Evolutionary conservation across 805 yeast species (phyloP), one percentile per base, ranked within the genome.

Genomic region (Candida palmyrensis): DNA sequence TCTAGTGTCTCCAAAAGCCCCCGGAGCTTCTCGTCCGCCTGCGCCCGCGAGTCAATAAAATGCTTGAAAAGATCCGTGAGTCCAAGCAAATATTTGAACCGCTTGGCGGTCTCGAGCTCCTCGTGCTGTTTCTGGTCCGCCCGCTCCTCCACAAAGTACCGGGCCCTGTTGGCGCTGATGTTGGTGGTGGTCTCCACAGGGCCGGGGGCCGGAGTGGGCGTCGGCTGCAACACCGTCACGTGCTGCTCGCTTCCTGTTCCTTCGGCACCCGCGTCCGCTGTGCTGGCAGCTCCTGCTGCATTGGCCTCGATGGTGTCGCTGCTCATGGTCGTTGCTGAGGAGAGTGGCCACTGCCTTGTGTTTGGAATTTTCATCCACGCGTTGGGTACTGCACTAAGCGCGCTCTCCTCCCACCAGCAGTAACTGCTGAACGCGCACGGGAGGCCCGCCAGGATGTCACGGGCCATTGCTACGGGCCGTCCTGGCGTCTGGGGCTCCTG

Each of bases 31-130:
- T 75, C 72, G 54, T 82, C 87, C 41, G 69, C 76, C 27, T 64
- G 65, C 4, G 87, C 84, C 45, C 78, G 79, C 27, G 73, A 66
- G 35, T 75, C 73, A 42, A 82, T 75, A 48, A 82, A 82, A 51
- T 81, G 86, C 38, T 73, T 68, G 57, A 82, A 82, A 32, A 82
- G 58, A 12, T 72, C 73, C 4, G 88, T 79, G 35, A 82, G 57
- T 0, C 84, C 79, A 27, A 82, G 51, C 23, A 82, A 59, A 53
- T 82, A 79, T 43, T 73, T 73, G 60, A 81, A 82, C 44, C 89
- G 62, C 46, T 77, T 73, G 6, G 79, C 75, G 0, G 87, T 80
- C 25, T 72, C 78, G n/a, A n/a, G n/a, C 32, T 71, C 71, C 2
- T 73, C 66, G 47, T 78, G 71, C 48, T 79, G 73, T 23, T 54